A percentile compares a stretch with the other conserved stretches of the same genome.
Conservation (phyloP, 1,284 basidiomycete species). For the Anthracocystis panici-leucophaei region DNA sequence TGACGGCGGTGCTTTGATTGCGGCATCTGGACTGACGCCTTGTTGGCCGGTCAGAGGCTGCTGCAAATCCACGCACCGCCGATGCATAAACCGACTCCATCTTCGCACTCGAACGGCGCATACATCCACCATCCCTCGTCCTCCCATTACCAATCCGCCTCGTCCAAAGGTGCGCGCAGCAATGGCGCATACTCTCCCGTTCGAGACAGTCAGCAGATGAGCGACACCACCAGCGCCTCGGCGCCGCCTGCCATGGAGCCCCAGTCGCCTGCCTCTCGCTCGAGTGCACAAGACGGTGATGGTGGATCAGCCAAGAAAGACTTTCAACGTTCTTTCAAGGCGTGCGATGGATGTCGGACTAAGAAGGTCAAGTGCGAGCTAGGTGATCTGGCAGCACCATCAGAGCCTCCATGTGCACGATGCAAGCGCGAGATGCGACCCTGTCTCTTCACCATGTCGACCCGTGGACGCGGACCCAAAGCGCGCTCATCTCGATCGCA, state of each 20-base stretch:
- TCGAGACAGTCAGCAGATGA: constrained; percentile 33
- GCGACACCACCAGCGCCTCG: constrained; percentile 17
- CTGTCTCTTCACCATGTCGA: constrained; percentile 55
- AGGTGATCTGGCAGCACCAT: constrained; percentile 48
- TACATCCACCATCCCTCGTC: constrained; percentile 2
- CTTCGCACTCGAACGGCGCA: background rate
- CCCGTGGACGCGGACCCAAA: constrained; percentile 45
- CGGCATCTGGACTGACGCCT: constrained; percentile 2
- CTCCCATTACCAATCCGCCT: background rate
- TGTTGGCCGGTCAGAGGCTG: background rate
- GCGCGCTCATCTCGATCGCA: constrained; percentile 47
- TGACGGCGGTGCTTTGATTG: background rate
- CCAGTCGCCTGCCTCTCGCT: constrained; percentile 23
- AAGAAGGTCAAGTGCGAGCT: constrained; percentile 57
- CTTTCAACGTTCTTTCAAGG: constrained; percentile 55
- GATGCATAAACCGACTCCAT: constrained; percentile 8
- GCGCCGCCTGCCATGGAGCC: background rate
- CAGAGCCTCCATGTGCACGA: constrained; percentile 52
- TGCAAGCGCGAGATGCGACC: constrained; percentile 51
- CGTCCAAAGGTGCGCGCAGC: constrained; percentile 13
- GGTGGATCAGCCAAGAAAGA: constrained; percentile 34
- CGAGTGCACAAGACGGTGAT: constrained; percentile 20
- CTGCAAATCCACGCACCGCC: background rate
- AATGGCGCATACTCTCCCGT: constrained; percentile 24
- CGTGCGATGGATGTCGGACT: constrained; percentile 49